A percentile compares a stretch with the other conserved stretches of the same genome.
These are phyloP conservation scores for Babesia ovis DNA, from an alignment of 169 alveolate genomes.

Conservation along the genomic window DNA sequence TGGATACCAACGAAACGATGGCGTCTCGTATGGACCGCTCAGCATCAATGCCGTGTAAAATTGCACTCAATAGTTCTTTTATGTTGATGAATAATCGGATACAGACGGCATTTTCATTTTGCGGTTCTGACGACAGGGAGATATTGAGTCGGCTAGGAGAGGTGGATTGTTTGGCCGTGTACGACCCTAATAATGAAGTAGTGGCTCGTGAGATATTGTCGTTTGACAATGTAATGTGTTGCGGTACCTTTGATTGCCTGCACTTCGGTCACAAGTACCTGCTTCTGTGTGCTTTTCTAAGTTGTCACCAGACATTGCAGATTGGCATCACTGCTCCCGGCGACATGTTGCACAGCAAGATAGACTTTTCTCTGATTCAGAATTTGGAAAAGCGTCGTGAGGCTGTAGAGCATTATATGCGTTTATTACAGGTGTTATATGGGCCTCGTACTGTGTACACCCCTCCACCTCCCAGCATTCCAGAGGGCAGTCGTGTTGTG, in stretches of 20 bases:
- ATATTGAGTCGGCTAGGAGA: background rate
- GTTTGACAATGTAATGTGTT: constrained; percentile 47
- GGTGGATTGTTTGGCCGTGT: constrained; percentile 24
- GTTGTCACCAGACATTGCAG: constrained; percentile 21
- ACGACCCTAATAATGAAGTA: background rate
- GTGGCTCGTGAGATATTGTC: constrained; percentile 15
- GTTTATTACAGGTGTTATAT: constrained; percentile 9
- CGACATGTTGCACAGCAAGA: constrained; percentile 25
- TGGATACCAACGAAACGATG: too few relatives aligned
- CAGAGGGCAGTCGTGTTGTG: constrained; percentile 13
- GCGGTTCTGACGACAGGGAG: background rate
- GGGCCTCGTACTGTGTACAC: background rate
- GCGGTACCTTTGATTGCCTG: constrained; percentile 64
- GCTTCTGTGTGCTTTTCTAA: constrained; percentile 45
- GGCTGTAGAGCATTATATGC: constrained; percentile 17
- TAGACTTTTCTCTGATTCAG: constrained; percentile 22
- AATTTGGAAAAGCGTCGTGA: constrained; percentile 24
- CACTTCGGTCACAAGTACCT: constrained; percentile 68
- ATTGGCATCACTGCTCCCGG: constrained; percentile 62
- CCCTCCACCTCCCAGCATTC: background rate
- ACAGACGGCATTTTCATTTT: background rate
- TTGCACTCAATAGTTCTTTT: background rate
- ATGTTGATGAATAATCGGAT: background rate
- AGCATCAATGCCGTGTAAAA: background rate
- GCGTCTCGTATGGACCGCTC: background rate